Evolutionary conservation across 441 rosid species (phyloP).

Genomic region (Populus hybrid): DNA sequence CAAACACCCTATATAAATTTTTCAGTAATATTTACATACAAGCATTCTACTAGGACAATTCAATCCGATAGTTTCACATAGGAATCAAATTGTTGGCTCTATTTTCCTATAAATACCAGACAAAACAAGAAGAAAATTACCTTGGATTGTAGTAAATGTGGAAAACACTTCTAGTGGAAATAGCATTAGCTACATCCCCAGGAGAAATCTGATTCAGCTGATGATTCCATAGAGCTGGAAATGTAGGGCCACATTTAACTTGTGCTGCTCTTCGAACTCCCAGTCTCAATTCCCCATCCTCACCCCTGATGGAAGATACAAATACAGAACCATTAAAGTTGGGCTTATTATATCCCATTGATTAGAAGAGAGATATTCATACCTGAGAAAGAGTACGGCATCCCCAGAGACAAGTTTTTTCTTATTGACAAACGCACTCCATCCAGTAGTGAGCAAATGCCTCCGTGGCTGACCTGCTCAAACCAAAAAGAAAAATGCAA

Average conservation of each 20-base stretch:
- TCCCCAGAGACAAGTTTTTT: slow-evolving; percentile 96
- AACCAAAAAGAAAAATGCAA: slow-evolving; percentile 12
- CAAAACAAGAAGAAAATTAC: slow-evolving; percentile 26
- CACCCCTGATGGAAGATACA: slow-evolving; percentile 53
- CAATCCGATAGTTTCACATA: neutral
- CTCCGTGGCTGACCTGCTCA: slow-evolving; percentile 89
- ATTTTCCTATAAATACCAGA: neutral
- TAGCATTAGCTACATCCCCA: slow-evolving; percentile 62
- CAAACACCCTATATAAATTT: neutral
- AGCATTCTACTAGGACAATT: neutral
- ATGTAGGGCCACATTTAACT: slow-evolving; percentile 46
- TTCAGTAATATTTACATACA: neutral
- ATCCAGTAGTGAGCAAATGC: slow-evolving; percentile 96
- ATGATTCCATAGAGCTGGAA: slow-evolving; percentile 45
- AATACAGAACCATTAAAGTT: slow-evolving; percentile 6
- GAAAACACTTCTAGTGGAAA: slow-evolving; percentile 53
- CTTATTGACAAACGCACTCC: slow-evolving; percentile 97
- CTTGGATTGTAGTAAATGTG: slow-evolving; percentile 88
- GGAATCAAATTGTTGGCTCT: neutral
- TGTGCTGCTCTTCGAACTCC: slow-evolving; percentile 91
- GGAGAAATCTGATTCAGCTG: slow-evolving; percentile 51
- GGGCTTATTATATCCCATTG: neutral
- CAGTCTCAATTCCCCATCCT: slow-evolving; percentile 81
- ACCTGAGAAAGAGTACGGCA: slow-evolving; percentile 97
- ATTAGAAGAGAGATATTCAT: neutral